These are phyloP conservation scores for Prunus mira DNA, from an alignment of 306 rosid genomes.

Conservation along the genomic window DNA sequence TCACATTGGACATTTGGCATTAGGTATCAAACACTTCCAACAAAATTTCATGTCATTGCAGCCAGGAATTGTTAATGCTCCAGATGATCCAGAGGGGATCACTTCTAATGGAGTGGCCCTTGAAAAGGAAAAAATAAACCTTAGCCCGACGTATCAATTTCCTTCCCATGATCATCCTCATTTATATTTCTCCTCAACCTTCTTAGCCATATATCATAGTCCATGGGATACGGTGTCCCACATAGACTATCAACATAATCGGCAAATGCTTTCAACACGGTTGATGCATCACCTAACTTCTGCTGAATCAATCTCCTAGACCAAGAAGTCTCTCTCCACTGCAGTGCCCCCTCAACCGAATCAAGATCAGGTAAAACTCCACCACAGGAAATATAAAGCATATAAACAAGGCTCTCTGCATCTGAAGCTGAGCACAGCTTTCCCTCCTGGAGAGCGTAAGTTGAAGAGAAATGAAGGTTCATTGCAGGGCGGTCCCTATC, in stretches of 20 bases:
- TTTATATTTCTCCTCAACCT: conserved; percentile 75
- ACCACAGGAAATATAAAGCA: conserved; percentile 83
- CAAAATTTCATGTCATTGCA: conserved; percentile 28
- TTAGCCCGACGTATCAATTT: conserved; percentile 60
- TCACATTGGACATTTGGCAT: conserved; percentile 24
- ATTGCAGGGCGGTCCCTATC: conserved; percentile 95
- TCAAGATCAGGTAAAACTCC: conserved; percentile 79
- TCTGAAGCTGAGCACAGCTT: conserved; percentile 95
- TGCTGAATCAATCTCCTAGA: conserved; percentile 93
- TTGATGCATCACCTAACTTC: conserved; percentile 83
- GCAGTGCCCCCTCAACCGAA: conserved; percentile 92
- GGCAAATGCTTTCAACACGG: conserved; percentile 85
- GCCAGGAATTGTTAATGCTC: conserved; percentile 22
- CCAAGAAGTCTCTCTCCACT: conserved; percentile 96
- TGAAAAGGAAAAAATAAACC: conserved; percentile 10
- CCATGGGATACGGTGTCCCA: conserved; percentile 95
- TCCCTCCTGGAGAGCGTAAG: conserved; percentile 92
- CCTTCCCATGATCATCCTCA: conserved; percentile 85
- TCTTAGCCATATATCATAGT: conserved; percentile 89
- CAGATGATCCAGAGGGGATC: conserved; percentile 21
- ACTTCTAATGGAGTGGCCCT: conserved; percentile 19
- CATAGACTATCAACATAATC: conserved; percentile 98
- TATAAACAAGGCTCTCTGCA: conserved; percentile 93
- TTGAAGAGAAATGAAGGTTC: conserved; percentile 94
- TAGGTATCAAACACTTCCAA: conserved; percentile 27